Evolutionary conservation across 164 flowering plant species (phyloP).

Genomic region (Macadamia tetraphylla): DNA sequence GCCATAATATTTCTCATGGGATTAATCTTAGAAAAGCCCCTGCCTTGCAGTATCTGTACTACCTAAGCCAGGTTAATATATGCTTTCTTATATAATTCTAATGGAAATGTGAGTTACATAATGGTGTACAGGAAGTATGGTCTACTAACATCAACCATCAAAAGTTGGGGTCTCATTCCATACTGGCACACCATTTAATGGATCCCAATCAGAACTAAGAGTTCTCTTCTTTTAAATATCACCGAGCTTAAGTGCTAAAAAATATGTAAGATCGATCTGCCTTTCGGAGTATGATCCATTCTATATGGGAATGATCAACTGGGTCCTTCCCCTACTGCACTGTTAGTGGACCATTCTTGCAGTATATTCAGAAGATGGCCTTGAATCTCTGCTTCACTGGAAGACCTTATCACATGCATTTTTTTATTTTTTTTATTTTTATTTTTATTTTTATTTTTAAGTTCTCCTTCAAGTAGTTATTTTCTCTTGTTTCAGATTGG

Average conservation of each 20-base stretch:
- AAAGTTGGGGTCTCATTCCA: too few species aligned
- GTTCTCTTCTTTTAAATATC: not conserved
- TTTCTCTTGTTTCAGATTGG: conserved; percentile 37
- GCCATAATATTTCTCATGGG: conserved; percentile 67
- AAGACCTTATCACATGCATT: not conserved
- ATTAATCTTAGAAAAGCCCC: conserved; percentile 61
- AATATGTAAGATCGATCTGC: too few species aligned
- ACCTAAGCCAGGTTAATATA: conserved; percentile 57
- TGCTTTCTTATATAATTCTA: conserved; percentile 1
- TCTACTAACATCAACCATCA: not conserved
- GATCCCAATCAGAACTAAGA: not conserved
- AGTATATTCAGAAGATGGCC: not conserved
- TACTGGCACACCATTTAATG: not conserved
- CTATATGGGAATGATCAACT: not conserved
- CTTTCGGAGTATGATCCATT: not conserved
- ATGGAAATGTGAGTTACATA: not conserved
- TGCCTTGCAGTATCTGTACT: conserved; percentile 65
- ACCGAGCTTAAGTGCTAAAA: not conserved
- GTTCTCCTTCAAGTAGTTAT: not conserved
- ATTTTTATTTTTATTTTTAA: not conserved
- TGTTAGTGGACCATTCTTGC: not conserved
- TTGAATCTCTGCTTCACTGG: not conserved
- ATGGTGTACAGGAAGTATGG: not conserved
- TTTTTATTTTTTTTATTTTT: not conserved
- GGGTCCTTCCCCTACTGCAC: not conserved